These are phyloP conservation scores for Coffea humblotiana DNA, from an alignment of 305 asterid species.

Conservation along the genomic window DNA sequence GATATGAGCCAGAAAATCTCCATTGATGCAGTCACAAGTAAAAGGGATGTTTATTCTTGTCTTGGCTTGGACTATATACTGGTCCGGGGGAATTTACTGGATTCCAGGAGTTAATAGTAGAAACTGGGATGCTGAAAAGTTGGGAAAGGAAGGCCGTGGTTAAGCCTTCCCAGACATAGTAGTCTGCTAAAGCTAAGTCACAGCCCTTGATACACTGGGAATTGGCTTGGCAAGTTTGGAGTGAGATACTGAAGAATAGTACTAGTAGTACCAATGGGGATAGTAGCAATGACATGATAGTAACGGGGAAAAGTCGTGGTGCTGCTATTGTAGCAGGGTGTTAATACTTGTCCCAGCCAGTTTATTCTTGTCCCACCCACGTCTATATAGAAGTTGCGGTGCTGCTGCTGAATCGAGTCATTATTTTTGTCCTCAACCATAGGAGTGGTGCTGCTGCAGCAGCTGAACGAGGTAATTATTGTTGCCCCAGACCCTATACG, in stretches of 20 bases:
- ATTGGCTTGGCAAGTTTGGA: conserved; percentile 24
- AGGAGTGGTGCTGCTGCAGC: too few relatives aligned
- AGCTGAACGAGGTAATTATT: too few relatives aligned
- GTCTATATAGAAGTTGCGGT: too few relatives aligned
- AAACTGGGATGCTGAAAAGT: conserved; percentile 21
- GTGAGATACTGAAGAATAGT: not conserved
- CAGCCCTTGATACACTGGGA: conserved; percentile 65
- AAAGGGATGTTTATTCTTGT: conserved; percentile 63
- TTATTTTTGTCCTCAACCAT: too few relatives aligned
- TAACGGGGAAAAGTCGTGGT: too few relatives aligned
- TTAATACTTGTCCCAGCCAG: too few relatives aligned
- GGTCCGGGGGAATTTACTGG: conserved; percentile 39
- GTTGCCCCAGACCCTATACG: too few relatives aligned
- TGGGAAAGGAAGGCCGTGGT: conserved; percentile 37
- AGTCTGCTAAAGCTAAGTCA: conserved; percentile 67
- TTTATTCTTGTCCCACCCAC: too few relatives aligned
- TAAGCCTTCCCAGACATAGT: conserved; percentile 36
- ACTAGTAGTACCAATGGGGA: too few relatives aligned
- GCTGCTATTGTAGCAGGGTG: too few relatives aligned
- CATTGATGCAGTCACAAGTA: conserved; percentile 56
- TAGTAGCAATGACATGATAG: too few relatives aligned
- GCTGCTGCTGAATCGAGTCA: too few relatives aligned
- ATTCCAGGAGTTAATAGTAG: conserved; percentile 40
- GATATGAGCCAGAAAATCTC: conserved; percentile 47
- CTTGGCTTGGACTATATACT: conserved; percentile 41